Base-by-base conservation (phyloP, 208 protist species). In the Tetramitus jugosus region DNA sequence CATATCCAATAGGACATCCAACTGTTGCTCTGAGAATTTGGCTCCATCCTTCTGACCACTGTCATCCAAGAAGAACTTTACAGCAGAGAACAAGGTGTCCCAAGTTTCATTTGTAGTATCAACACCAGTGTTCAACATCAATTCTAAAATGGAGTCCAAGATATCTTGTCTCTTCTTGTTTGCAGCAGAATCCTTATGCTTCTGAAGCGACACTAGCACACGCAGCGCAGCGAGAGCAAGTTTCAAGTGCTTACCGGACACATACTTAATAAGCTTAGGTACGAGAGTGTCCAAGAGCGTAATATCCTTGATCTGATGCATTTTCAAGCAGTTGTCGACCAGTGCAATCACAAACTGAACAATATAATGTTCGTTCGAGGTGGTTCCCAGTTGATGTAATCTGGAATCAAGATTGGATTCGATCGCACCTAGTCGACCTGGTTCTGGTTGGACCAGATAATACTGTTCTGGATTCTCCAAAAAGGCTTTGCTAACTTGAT, bases 71-170 rank as follows among this genome's bases (percentile, higher is more conserved):
- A 74, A 74, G 26, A 40, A 74, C 26, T 37, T 74, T 3, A 74
- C 23, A 23, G 17, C 7, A 33, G 10, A 40, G 23, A 56, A 53
- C 26, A 74, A 29, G 20, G 67, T 74, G 14, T 74, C 67, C 67
- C 67, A 74, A 29, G 42, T 53, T 37, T 74, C 67, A 26, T 23
- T n/a, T n/a, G 33, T 74, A 4, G 67, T 37, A 37, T 74, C 67
- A 35, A 74, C 39, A 39, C 67, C 67, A 39, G 42, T 31, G 39
- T 74, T 45, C 4, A n/a, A n/a, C 20, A 74, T 46, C 7, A 74
- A 46, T 33, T 74, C 67, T 39, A 74, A 74, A 3, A 39, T 37
- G 14, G 40, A 7, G 37, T 74, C 20, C 2, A 74, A 37, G 23
- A 74, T 31, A 3, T 33, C n/a, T 35, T 74, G 7, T 39, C 37